Base-by-base conservation (phyloP, 1,284 basidiomycete species). In the Cryptococcus sp. region DNA sequence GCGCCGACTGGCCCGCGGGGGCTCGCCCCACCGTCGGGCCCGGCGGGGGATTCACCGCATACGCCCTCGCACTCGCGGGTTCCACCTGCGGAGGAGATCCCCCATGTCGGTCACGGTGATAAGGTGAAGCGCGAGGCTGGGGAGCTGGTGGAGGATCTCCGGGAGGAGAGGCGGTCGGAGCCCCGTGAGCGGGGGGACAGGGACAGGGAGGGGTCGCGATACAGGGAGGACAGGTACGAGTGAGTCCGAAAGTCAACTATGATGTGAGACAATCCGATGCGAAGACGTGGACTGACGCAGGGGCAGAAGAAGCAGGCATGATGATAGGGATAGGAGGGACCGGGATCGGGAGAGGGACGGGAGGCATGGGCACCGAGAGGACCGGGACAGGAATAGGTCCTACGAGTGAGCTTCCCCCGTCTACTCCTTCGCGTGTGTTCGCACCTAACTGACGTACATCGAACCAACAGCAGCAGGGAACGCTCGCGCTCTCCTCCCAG, bases 71-170 rank as follows among this genome's bases (percentile, higher is more conserved):
- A 66, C 52, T 46, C 68, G 40, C 47, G 60, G 47, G 53, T 72
- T 16, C 70, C 71, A 39, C 63, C 67, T 24, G 49, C 61, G 8
- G 67, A 70, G 13, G 72, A 71, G 52, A 55, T 75, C 56, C 71
- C 69, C 2, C 52, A 57, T 6, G 67, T 68, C 8, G 72, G 69
- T 3, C 73, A 74, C 48, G 71, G 72, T 3, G 72, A 73, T 61
- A 75, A 76, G 59, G 60, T 65, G 40, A 71, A 73, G 60, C 63
- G 76, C 36, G 76, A 78, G 58, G 76, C 76, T 1, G 73, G 72
- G 8, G 75, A 77, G 57, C 58, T 77, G 44, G 65, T 69, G 20
- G 72, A 78, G 61, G 75, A 75, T 55, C 55, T 70, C 21, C 67
- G 63, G 28, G 64, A 66, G 21, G 60, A 54, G 59, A 62, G 53